A percentile compares a stretch with the other conserved stretches of the same genome.
Evolutionary conservation across 2,329 filamentous ascomycete species (phyloP).

Genomic region (Aspergillus tamarii): DNA sequence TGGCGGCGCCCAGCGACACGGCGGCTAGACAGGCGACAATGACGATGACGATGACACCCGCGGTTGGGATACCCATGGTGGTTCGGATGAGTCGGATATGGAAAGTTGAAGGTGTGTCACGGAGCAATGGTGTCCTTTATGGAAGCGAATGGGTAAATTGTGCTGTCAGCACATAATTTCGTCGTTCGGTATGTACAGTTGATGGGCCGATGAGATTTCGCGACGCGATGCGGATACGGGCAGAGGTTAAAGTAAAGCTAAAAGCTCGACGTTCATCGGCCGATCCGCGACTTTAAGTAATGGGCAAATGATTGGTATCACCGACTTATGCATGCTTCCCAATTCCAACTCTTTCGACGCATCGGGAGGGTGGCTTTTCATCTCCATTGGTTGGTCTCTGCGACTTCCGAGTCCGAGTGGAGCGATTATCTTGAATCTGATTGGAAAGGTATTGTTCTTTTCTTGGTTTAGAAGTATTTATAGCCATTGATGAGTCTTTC

Average conservation of each 20-base stretch:
- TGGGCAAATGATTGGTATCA: neutral
- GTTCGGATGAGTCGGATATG: neutral
- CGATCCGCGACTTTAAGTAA: neutral
- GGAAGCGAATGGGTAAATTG: neutral
- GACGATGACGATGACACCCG: conserved; percentile 36
- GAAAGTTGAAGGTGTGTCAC: neutral
- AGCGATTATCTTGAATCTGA: neutral
- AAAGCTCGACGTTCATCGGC: neutral
- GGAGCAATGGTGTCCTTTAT: neutral
- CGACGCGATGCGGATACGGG: neutral
- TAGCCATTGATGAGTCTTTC: neutral
- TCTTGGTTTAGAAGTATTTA: neutral
- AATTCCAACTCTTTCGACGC: neutral
- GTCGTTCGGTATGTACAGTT: too few species aligned
- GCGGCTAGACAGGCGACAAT: conserved; percentile 35
- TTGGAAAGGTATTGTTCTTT: neutral
- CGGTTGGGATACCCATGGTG: conserved; percentile 27
- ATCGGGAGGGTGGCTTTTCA: neutral
- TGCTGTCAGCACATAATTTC: neutral
- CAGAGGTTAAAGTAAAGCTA: neutral
- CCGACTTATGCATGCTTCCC: neutral
- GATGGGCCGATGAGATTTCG: neutral
- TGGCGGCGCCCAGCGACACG: conserved; percentile 33
- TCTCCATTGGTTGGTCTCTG: neutral
- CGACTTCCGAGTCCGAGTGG: neutral